Evolutionary conservation across 164 flowering plant genomes (phyloP).

Genomic region (Kalanchoe fedtschenkoi): DNA sequence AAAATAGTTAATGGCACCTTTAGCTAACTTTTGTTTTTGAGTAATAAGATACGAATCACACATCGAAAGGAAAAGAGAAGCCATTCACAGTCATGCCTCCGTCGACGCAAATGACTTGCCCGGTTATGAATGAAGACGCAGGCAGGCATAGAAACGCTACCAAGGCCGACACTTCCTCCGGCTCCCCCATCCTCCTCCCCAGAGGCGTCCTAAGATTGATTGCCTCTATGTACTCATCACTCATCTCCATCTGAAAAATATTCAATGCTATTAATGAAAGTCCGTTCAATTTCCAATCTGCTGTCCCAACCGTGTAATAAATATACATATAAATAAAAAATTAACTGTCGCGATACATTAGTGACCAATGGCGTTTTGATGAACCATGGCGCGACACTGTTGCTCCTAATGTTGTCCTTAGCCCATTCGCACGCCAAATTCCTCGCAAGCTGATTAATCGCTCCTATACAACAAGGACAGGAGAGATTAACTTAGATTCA

Average conservation of each 20-base stretch:
- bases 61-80: too few relatives aligned
- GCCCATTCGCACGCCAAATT: slow-evolving; percentile 58
- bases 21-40: too few relatives aligned
- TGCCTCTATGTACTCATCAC: too few relatives aligned
- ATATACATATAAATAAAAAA: background rate
- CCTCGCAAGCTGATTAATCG: slow-evolving; percentile 38
- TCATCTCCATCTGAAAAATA: background rate
- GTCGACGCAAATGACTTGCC: slow-evolving; percentile 32
- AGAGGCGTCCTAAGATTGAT: too few relatives aligned
- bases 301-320: background rate
- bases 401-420: slow-evolving; percentile 35
- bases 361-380: background rate
- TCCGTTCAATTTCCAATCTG: too few relatives aligned
- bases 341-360: background rate
- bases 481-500: background rate
- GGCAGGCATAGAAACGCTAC: slow-evolving; percentile 51
- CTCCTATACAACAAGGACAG: slow-evolving; percentile 20
- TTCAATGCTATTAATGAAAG: too few relatives aligned
- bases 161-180: slow-evolving; percentile 33
- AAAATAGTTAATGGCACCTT: too few relatives aligned
- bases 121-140: slow-evolving; percentile 40
- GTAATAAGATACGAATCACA: too few relatives aligned
- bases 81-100: slow-evolving; percentile 33
- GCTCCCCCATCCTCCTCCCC: slow-evolving; percentile 19
- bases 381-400: slow-evolving; percentile 40